These are phyloP conservation scores for Marasmius sp. DNA, from an alignment of 1,284 basidiomycete genomes.

Conservation along the genomic window DNA sequence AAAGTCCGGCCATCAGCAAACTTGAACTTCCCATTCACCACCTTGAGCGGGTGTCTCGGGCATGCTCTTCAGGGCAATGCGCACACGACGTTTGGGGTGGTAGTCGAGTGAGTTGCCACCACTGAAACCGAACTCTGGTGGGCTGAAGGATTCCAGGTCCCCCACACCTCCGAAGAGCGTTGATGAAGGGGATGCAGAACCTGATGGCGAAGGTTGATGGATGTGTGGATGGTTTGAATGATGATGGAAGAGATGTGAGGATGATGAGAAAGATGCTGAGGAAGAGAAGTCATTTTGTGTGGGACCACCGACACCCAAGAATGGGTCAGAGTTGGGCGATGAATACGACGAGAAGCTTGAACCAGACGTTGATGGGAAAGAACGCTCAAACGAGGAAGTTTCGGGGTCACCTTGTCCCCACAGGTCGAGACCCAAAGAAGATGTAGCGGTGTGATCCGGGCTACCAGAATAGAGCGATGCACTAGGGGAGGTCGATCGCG, in stretches of 20 bases:
- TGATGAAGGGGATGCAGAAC: conserved; percentile 32
- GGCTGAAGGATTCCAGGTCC: conserved; percentile 26
- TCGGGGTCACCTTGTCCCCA: conserved; percentile 7
- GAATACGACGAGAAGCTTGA: conserved; percentile 20
- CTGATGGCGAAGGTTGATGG: conserved; percentile 4
- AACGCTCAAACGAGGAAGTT: background rate
- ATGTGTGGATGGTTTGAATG: background rate
- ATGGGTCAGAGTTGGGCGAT: conserved; percentile 44
- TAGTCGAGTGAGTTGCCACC: conserved; percentile 39
- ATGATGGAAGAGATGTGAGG: background rate
- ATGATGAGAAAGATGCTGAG: background rate
- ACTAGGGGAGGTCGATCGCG: conserved; percentile 35
- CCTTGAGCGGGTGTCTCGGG: conserved; percentile 60
- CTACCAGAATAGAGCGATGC: conserved; percentile 17
- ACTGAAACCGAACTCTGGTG: conserved; percentile 36
- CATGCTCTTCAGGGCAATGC: conserved; percentile 64
- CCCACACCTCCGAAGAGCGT: conserved; percentile 29
- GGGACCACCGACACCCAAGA: conserved; percentile 49
- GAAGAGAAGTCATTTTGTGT: conserved; percentile 32
- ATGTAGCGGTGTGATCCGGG: conserved; percentile 27
- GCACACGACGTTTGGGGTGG: conserved; percentile 47
- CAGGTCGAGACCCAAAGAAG: conserved; percentile 24
- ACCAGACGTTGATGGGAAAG: conserved; percentile 12
- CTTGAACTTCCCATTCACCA: conserved; percentile 72
- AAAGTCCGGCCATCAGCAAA: conserved; percentile 43